Evolutionary conservation across 164 flowering plant species (phyloP), one percentile per base, ranked within the genome.

Genomic region (Aristolochia californica): DNA sequence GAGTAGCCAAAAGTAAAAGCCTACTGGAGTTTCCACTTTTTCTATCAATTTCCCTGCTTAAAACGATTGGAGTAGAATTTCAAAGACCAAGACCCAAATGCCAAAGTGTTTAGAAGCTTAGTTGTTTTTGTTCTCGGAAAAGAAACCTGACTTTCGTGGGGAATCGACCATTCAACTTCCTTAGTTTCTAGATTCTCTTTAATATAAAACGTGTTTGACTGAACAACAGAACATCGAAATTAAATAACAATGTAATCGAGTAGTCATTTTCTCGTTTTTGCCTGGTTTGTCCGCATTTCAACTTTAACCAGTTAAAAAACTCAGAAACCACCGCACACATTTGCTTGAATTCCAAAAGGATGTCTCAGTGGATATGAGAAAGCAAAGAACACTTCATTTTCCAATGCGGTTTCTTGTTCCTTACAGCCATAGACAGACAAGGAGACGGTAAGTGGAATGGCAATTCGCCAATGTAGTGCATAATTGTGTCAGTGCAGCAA

Each of bases 181-280:
- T 61, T 56, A 49, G 48, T 62, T 59, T 58, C 68, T 60, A 57
- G 55, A 23, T 61, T 54, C 60, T 21, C 15, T 27, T 9, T 17
- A 52, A 34, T 28, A 43, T 13, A 71, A 77, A 70, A 68, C 82
- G 82, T 78, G 64, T 53, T 61, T 61, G 64, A 61, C 64, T 53
- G 63, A 22, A 53, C 69, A 65, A 77, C 45, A 72, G 24, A 53
- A 47, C 10, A 22, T 2, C 54, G 43, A 20, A n/a, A 48, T 47
- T 25, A 15, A 27, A 53, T 49, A 28, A 45, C 18, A n/a, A 34
- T 21, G 20, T 53, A 75, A 66, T 68, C 71, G 69, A 68, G 75
- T 18, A 7, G 22, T 45, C 52, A 9, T 34, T 59, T 23, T 58
- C 21, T 50, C n/a, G n/a, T 43, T 62, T 34, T 34, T 62, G n/a